phyloP scores from a whole-genome alignment of 129 eudicot genomes.

The Ambrosia artemisiifolia region DNA sequence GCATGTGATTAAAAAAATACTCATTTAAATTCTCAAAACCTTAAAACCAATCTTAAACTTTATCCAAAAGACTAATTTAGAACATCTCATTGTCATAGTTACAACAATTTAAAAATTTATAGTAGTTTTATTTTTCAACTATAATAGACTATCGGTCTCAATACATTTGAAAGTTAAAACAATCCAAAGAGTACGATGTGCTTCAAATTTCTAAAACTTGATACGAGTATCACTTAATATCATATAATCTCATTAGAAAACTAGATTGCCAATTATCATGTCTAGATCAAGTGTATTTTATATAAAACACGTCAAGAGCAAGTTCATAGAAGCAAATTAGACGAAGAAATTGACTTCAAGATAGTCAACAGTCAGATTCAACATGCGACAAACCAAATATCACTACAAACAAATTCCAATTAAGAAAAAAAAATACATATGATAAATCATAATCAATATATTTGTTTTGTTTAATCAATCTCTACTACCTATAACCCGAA shows the following conservation, averaged over 20 bases:
- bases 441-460: conserved; percentile 14
- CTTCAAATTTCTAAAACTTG: too few relatives aligned
- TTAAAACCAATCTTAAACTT: too few relatives aligned
- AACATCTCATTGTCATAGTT: too few relatives aligned
- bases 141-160: too few relatives aligned
- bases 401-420: conserved; percentile 7
- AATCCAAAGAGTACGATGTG: too few relatives aligned
- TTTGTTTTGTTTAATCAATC: not conserved
- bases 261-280: not conserved
- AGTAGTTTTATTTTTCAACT: too few relatives aligned
- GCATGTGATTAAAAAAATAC: too few relatives aligned
- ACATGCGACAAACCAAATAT: conserved; percentile 25
- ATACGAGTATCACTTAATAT: too few relatives aligned
- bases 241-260: not conserved
- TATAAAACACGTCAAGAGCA: conserved; percentile 30
- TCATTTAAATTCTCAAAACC: too few relatives aligned
- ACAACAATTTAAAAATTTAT: too few relatives aligned
- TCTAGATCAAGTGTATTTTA: conserved; percentile 13
- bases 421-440: not conserved
- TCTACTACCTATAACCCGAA: conserved; percentile 1
- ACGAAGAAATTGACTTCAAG: conserved; percentile 1
- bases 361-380: conserved; percentile 23
- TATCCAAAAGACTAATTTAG: too few relatives aligned
- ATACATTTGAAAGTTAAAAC: too few relatives aligned
- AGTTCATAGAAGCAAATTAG: not conserved